Base-by-base conservation (phyloP, 495 filamentous ascomycete species). In the Cercophora scortea region DNA sequence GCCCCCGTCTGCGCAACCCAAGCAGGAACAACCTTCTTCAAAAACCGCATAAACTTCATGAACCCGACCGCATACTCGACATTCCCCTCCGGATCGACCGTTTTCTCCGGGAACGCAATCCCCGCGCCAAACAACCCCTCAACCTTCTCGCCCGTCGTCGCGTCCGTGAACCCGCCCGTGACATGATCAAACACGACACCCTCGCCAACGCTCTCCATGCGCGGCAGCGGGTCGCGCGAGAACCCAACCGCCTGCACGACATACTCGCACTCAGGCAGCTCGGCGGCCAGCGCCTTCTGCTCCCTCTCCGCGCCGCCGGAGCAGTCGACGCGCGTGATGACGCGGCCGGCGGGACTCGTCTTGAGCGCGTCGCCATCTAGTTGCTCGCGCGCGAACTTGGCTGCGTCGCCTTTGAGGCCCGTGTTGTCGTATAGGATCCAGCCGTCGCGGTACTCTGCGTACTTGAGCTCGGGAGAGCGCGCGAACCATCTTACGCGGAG, bases 311-410 rank as follows among this genome's bases (percentile, higher is more conserved):
- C 12, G 9, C 39, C 32, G 8, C 45, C 51, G 2, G 18, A 34
- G 45, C 15, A 42, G 35, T 57, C 53, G 2, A 54, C 18, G 16
- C 58, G 46, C 18, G 52, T 60, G 50, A 82, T 72, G 44, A 79
- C 76, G n/a, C 77, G 65, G 43, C 61, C 76, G 4, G 76, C 79
- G 4, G 71, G 71, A 16, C 71, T 69, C 40, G 74, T 69, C 0
- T 68, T 64, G 19, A 74, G 62, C 50, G 56, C 53, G 25, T 57
- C 53, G 35, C 62, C 69, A 9, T 69, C 65, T 49, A 73, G 61
- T 40, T 63, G 56, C 32, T 57, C 39, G 6, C 61, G 40, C 0
- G 51, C 60, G 12, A 62, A 52, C 16, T 56, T 57, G 44, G 66
- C 66, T 11, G 58, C 54, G 39, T 59, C 52, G n/a, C 71, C 71